Evolutionary conservation across 345 rosid genomes (phyloP), one percentile per base, ranked within the genome.

Genomic region (Eucalyptus camaldulensis): DNA sequence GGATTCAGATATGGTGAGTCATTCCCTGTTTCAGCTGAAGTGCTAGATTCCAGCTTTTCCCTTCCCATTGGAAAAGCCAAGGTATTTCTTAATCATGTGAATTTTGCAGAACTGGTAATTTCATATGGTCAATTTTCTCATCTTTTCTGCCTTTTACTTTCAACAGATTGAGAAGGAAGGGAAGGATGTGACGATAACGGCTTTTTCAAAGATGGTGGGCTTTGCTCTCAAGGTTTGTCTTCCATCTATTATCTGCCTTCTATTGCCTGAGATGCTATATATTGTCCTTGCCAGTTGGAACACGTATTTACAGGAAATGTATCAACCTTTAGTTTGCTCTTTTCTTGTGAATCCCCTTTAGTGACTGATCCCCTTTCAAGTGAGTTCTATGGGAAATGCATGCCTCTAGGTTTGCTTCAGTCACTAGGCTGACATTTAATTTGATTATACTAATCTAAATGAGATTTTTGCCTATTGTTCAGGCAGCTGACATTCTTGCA

Each of bases 21-120:
- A 37, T 98, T 97, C 91, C 98, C 99, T 87, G 93, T 97, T 89
- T 95, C 99, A 90, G 99, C 94, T 40, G 99, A 98, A 94, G 97
- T 86, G 62, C 97, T 96, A 49, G 99, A 98, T 93, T 98, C 99
- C 80, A 97, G 96, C 91, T 98, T 98, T 92, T 96, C 96, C 90
- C 96, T 96, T 91, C 98, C 99, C 37, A 97, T 98, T 86, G 99
- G 99, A 88, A 95, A 97, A 95, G 99, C 98, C 83, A 97, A 97
- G 98, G 99, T 97, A 89, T 60, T 50, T 37, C 24, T 83, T 21
- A 37, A 72, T 72, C 83, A 72, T 72, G 83, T 37, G 83, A 72
- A 37, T 37, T 37, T 72, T 72, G 19, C 45, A 10, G 83, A 72
- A 72, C 45, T 72, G 45, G 45, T 37, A 10, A 72, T 72, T 65